Conservation (phyloP, 345 rosid genomes). For the rapeseed (Brassica napus) region Da-Ae NC_063438.1:757001-757500, state of each 20-base stretch:
- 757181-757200: neutral
- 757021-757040: neutral
- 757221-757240: neutral
- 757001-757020: too few relatives aligned
- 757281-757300: too few relatives aligned
- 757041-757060: neutral
- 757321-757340: too few relatives aligned
- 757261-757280: neutral
- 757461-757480: too few relatives aligned
- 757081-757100: neutral
- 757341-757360: too few relatives aligned
- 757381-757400: too few relatives aligned
- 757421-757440: too few relatives aligned
- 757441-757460: too few relatives aligned
- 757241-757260: neutral
- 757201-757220: neutral
- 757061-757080: neutral
- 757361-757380: too few relatives aligned
- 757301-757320: too few relatives aligned
- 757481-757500: too few relatives aligned
- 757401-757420: too few relatives aligned
- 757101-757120: neutral
- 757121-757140: neutral
- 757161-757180: neutral
- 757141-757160: neutral